Percentiles rank a stretch among this genome's conserved stretches.
Conservation (phyloP, 371 early-diverging fungal genomes). For the Cokeromyces recurvatus region DNA sequence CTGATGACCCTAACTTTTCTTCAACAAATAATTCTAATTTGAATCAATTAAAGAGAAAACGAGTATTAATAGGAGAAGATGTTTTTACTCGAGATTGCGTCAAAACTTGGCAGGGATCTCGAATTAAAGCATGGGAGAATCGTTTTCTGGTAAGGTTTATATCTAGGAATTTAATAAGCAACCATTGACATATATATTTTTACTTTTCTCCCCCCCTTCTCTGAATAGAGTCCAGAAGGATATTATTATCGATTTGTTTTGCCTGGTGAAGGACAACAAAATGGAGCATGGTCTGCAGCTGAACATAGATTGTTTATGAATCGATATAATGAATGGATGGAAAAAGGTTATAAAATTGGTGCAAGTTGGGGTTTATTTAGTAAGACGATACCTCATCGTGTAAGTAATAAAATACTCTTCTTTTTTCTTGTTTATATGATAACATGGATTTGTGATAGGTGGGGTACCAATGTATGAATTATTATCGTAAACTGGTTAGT, state of each 20-base stretch:
- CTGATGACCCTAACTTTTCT: background rate
- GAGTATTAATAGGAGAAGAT: conserved; percentile 35
- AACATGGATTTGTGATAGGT: conserved; percentile 27
- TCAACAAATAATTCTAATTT: background rate
- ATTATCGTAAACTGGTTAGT: conserved; percentile 51
- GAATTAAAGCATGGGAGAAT: conserved; percentile 59
- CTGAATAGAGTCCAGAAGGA: conserved; percentile 55
- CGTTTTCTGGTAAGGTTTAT: conserved; percentile 30
- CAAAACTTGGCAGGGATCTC: conserved; percentile 53
- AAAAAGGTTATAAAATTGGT: conserved; percentile 47
- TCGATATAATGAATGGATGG: conserved; percentile 52
- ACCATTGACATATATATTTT: too few species aligned
- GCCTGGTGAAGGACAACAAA: conserved; percentile 54
- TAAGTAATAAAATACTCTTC: conserved; percentile 4
- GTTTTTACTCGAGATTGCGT: conserved; percentile 51
- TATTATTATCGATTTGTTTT: conserved; percentile 73
- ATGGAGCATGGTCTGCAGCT: conserved; percentile 46
- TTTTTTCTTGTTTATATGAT: too few species aligned
- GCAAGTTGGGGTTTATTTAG: conserved; percentile 61
- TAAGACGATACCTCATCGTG: conserved; percentile 50
- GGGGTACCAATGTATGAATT: conserved; percentile 64
- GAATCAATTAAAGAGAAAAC: conserved; percentile 9
- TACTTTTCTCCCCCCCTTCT: too few species aligned
- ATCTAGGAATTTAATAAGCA: background rate
- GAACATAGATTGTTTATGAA: conserved; percentile 52